Conservation (phyloP, 345 rosid genomes). For the Citrus medica region DNA sequence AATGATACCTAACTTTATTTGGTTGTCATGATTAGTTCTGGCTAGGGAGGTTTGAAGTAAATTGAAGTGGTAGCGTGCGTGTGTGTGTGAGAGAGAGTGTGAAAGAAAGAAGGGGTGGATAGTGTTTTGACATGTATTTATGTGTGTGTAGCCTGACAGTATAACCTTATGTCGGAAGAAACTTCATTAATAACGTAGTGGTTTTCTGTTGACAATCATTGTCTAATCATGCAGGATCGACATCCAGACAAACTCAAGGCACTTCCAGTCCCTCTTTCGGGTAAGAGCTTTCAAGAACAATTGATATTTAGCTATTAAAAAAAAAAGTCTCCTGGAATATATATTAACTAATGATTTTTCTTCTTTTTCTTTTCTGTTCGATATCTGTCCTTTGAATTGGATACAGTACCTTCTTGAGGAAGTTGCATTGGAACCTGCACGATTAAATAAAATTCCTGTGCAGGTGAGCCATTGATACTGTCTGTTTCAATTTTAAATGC, state of each 20-base stretch:
- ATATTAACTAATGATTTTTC: neutral
- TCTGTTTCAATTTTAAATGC: neutral
- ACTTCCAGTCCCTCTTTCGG: conserved; percentile 74
- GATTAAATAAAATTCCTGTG: conserved; percentile 67
- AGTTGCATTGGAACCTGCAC: conserved; percentile 65
- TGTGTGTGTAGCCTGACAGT: neutral
- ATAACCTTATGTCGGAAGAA: neutral
- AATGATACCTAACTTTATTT: neutral
- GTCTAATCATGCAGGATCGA: conserved; percentile 68
- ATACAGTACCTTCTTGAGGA: conserved; percentile 87
- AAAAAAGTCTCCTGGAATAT: neutral
- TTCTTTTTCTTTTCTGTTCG: neutral
- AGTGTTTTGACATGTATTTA: neutral
- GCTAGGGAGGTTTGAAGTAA: neutral
- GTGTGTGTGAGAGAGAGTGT: neutral
- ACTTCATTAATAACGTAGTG: neutral
- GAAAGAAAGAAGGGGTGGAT: too few species aligned
- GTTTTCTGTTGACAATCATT: conserved; percentile 1
- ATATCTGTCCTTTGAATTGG: conserved; percentile 3
- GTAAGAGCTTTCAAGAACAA: conserved; percentile 31
- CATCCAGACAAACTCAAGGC: conserved; percentile 81
- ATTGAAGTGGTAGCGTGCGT: neutral
- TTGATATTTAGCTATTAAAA: neutral
- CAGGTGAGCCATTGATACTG: conserved; percentile 48
- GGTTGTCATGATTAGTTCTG: neutral